A percentile compares a stretch with the other conserved stretches of the same genome.
phyloP scores from a whole-genome alignment of 352 stramenopile species.

The Globisporangium heterothallicum region DNA sequence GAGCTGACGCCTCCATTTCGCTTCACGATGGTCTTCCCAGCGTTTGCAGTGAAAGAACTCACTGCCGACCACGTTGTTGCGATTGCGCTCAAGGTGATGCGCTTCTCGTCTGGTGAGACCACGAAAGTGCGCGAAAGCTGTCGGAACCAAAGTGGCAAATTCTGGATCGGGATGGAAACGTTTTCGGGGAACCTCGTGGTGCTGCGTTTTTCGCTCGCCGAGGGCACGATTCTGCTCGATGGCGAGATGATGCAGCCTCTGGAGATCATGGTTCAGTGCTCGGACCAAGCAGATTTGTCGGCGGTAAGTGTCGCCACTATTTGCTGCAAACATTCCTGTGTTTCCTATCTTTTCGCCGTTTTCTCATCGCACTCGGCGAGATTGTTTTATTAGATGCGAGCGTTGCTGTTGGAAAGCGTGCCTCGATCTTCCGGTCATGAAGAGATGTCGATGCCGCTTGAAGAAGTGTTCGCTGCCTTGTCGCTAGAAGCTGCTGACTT shows the following conservation, averaged over 20 bases:
- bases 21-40: constrained; percentile 15
- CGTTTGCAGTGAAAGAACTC: constrained; percentile 13
- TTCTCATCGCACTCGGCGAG: no score
- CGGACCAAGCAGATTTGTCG: constrained; percentile 46
- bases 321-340: no score
- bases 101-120: constrained; percentile 16
- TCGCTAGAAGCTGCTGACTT: constrained; percentile 14
- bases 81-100: constrained; percentile 26
- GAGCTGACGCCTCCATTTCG: constrained; percentile 10
- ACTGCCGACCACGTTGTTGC: constrained; percentile 25
- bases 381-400: constrained; percentile 60
- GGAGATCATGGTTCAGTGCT: constrained; percentile 49
- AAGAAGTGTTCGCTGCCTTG: constrained; percentile 14
- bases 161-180: constrained; percentile 43
- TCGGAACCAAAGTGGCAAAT: constrained; percentile 35
- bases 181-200: constrained; percentile 44
- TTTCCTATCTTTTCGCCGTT: no score
- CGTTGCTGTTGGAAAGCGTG: constrained; percentile 24
- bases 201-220: constrained; percentile 19
- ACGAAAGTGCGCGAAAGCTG: constrained; percentile 26
- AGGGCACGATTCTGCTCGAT: constrained; percentile 16
- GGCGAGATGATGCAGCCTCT: constrained; percentile 20
- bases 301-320: constrained; percentile 34
- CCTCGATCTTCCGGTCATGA: constrained; percentile 7
- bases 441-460: constrained; percentile 15